Base-by-base conservation (phyloP, 2,329 filamentous ascomycete species). In the Calonectria pauciramosa region DNA sequence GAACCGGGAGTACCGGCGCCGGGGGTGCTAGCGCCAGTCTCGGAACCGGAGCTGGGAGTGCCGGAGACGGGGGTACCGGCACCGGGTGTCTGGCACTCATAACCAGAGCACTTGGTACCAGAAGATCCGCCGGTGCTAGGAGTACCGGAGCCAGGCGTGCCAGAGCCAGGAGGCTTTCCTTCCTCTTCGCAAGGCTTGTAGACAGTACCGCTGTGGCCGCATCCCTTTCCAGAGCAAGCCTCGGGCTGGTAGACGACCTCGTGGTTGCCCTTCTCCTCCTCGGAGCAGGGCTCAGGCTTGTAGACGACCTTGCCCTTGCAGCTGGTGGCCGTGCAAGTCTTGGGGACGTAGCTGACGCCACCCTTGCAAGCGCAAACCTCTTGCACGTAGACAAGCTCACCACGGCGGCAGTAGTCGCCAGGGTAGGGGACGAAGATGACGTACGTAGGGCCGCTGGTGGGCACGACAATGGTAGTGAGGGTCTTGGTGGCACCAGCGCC, bases 101-200 rank as follows among this genome's bases (percentile, higher is more conserved):
- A 13, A 9, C 54, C 54, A 16, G 30, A 36, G 32, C 54, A 59
- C 10, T 23, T 23, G 18, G n/a, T 13, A 3, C 44, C 44, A 23
- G 44, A 10, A 23, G 52, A n/a, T 9, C 28, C 23, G 26, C 23
- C 23, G 14, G 28, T n/a, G 4, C 28, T 9, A 8, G 54, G 54
- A 36, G 54, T 59, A 9, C 52, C 52, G 7, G 52, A 32, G 20
- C 32, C 54, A 18, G 34, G n/a, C 16, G 32, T 38, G 38, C 68
- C n/a, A 59, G 72, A 32, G 32, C 67, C 60, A 36, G 76, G 76
- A 10, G 71, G 34, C 56, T 26, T 38, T 54, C 49, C 41, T 60
- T 30, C 63, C 64, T 74, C 76, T 75, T 80, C 73, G 65, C 64
- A 78, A 60, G 79, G 78, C 79, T 79, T 79, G 78, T 79, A 81